Base-by-base conservation (phyloP, 148 eudicot species). In the Tetragonia tetragonoides region DNA sequence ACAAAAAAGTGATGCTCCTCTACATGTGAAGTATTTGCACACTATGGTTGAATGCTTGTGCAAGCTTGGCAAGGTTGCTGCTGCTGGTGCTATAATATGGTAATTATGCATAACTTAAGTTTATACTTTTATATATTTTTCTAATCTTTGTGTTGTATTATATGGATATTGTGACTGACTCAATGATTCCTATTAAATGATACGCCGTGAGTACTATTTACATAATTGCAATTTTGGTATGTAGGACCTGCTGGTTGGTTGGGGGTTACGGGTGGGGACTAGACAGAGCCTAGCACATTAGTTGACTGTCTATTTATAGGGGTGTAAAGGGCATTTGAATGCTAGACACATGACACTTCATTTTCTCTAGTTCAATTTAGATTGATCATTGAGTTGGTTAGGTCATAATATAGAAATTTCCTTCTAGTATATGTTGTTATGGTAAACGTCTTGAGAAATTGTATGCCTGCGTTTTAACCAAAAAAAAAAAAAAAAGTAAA, bases 11-110 rank as follows among this genome's bases (percentile, higher is more conserved):
- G 97, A 95, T 78, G 97, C 89, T 84, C 87, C 97, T 62, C 80
- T 89, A 73, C 90, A 93, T 86, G 97, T 95, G 77, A 95, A 95
- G 90, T 95, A 95, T 82, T 83, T 93, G 73, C 94, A 89, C 70
- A 93, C 99, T 74, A 82, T 95, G 97, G 91, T 95, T 65, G 99
- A 95, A 77, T 91, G 99, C 83, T 86, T 95, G 80, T 93, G 94
- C 90, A 91, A 89, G 91, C 99, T 95, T 71, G 97, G 97, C 67
- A 95, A 95, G 87, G 92, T 95, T 87, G 93, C 97, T 72, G 97
- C 99, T 74, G 99, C 97, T 14, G 99, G 99, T 86, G 99, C 97
- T 78, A 89, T 91, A 16, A 91, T 95, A 89, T 91, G 97, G 99
- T 95, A 93, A 56, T 83, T 59, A 34, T 34, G 21, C 72, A 6